Conservation (phyloP, 139 green algal genomes). For the Marvania coccoides region DNA sequence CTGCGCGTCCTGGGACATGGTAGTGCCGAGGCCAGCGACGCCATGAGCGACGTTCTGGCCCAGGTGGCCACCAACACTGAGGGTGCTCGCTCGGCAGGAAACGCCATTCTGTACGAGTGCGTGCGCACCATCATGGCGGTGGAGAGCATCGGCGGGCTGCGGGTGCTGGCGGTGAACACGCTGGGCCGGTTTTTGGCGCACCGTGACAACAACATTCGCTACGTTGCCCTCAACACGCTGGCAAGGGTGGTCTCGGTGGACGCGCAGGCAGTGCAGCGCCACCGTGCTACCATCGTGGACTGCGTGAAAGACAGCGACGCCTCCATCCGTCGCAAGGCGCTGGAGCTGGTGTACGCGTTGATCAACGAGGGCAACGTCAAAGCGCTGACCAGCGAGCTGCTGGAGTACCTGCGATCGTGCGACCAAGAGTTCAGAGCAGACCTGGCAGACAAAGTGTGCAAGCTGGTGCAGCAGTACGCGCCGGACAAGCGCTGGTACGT, state of each 20-base stretch:
- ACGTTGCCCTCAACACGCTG: slow-evolving; percentile 95
- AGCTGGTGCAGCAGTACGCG: slow-evolving; percentile 79
- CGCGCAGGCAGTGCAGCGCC: slow-evolving; percentile 89
- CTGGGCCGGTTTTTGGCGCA: slow-evolving; percentile 77
- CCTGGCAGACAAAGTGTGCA: slow-evolving; percentile 84
- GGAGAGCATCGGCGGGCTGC: slow-evolving; percentile 83
- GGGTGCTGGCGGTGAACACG: slow-evolving; percentile 95
- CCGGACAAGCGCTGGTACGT: slow-evolving; percentile 89
- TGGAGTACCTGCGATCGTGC: slow-evolving; percentile 88
- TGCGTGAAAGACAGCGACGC: slow-evolving; percentile 85
- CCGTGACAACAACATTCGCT: slow-evolving; percentile 90
- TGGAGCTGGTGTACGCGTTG: slow-evolving; percentile 92
- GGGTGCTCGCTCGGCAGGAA: slow-evolving; percentile 73
- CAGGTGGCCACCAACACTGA: slow-evolving; percentile 87
- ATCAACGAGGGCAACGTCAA: slow-evolving; percentile 80
- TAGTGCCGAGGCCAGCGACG: slow-evolving; percentile 79
- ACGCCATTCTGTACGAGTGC: slow-evolving; percentile 94
- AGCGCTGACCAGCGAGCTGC: slow-evolving; percentile 79
- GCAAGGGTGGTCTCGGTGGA: slow-evolving; percentile 76
- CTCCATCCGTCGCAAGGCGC: slow-evolving; percentile 59
- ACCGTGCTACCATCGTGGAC: slow-evolving; percentile 91
- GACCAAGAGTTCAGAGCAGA: slow-evolving; percentile 95
- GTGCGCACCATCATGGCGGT: slow-evolving; percentile 92
- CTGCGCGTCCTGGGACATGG: slow-evolving; percentile 75
- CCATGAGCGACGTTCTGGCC: slow-evolving; percentile 95